Percentiles rank a stretch among this genome's conserved stretches.
Evolutionary conservation across 2,329 filamentous ascomycete species (phyloP).

Genomic region (Xylariaceae sp.): DNA sequence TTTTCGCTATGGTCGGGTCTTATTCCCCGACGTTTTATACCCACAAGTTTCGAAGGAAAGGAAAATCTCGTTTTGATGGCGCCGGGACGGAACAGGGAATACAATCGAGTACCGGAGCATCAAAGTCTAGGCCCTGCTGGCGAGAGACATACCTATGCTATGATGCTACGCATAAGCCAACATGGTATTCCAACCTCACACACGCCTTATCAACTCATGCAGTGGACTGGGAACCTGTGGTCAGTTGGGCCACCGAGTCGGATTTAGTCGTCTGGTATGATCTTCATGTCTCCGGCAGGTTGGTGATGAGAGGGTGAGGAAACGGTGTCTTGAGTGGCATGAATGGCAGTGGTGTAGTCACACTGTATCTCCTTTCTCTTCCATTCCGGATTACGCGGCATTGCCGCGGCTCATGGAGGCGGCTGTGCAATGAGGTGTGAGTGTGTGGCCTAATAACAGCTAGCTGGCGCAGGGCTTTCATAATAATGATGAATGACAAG

Average conservation of each 20-base stretch:
- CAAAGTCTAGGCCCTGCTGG: too few species aligned
- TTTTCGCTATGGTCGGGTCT: slow-evolving; percentile 1
- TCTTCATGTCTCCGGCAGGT: not conserved
- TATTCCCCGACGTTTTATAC: slow-evolving; percentile 12
- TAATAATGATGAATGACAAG: slow-evolving; percentile 16
- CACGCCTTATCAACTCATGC: not conserved
- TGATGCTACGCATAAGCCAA: not conserved
- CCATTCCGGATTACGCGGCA: slow-evolving; percentile 4
- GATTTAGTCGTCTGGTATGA: not conserved
- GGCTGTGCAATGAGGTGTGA: not conserved
- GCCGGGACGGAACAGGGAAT: not conserved
- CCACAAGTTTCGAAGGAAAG: not conserved
- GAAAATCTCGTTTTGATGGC: not conserved
- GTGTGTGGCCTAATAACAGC: not conserved
- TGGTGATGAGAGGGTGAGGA: not conserved
- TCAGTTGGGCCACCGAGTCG: not conserved
- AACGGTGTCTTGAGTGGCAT: not conserved
- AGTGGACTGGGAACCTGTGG: not conserved
- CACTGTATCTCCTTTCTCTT: slow-evolving; percentile 9
- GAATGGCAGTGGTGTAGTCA: not conserved
- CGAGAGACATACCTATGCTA: not conserved
- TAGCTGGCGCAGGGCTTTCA: not conserved
- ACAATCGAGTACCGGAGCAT: too few species aligned
- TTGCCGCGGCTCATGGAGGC: slow-evolving; percentile 5
- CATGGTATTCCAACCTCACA: not conserved